These are phyloP conservation scores for Magnolia officinalis DNA, from an alignment of 164 flowering plant genomes.

Conservation along the genomic window DNA sequence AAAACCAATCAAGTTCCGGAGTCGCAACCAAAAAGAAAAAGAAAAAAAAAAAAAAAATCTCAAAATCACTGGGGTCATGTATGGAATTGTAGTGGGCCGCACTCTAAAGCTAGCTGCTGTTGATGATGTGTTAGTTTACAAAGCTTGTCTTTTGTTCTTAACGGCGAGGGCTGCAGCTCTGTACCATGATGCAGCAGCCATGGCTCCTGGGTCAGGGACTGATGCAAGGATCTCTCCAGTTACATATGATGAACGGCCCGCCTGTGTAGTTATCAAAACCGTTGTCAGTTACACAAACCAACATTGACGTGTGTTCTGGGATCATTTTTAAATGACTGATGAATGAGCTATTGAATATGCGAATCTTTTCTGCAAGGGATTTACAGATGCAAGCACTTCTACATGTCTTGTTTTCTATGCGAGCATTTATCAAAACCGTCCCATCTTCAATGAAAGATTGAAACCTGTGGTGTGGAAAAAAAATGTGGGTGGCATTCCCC, in stretches of 20 bases:
- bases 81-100: slow-evolving; percentile 4
- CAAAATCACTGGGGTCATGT: slow-evolving; percentile 15
- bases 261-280: slow-evolving; percentile 32
- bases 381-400: not conserved
- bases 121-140: slow-evolving; percentile 9
- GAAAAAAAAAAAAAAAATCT: slow-evolving; percentile 8
- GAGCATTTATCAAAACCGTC: not conserved
- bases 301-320: not conserved
- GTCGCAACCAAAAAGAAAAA: not conserved
- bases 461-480: too few relatives aligned
- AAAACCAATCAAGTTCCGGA: slow-evolving; percentile 30
- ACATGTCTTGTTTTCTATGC: not conserved
- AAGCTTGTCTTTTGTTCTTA: slow-evolving; percentile 32
- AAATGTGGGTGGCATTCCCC: too few relatives aligned
- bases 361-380: not conserved
- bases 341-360: not conserved
- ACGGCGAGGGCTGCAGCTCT: slow-evolving; percentile 85
- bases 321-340: too few relatives aligned
- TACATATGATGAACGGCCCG: slow-evolving; percentile 85
- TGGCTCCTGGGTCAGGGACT: slow-evolving; percentile 97
- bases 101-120: not conserved
- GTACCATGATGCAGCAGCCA: slow-evolving; percentile 95
- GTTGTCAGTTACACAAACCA: not conserved
- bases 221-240: slow-evolving; percentile 61
- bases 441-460: too few relatives aligned